Evolutionary conservation across 2,329 filamentous ascomycete genomes (phyloP).

Genomic region (Colletotrichum sp.): DNA sequence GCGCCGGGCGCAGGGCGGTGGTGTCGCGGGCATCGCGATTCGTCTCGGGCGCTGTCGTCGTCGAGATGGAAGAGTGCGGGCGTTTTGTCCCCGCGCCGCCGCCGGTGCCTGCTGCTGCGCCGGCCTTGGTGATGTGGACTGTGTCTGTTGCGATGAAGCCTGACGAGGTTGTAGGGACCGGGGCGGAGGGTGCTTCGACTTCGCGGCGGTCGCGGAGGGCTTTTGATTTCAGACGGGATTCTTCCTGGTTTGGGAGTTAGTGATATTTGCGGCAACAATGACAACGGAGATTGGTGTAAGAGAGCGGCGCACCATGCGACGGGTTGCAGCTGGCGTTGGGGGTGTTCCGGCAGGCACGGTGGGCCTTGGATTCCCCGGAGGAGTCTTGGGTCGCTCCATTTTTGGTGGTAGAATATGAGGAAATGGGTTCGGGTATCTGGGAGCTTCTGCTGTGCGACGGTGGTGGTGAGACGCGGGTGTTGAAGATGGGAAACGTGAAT

Average conservation of each 20-base stretch:
- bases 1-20: conserved; percentile 71
- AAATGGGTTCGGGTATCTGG: no score
- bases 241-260: conserved; percentile 64
- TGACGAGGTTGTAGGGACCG: conserved; percentile 58
- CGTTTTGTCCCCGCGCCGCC: conserved; percentile 61
- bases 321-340: conserved; percentile 58
- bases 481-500: not conserved
- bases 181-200: conserved; percentile 56
- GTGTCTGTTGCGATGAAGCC: conserved; percentile 75
- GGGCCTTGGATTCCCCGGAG: conserved; percentile 40
- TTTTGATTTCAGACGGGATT: conserved; percentile 87
- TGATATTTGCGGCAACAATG: not conserved
- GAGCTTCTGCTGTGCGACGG: not conserved
- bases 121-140: conserved; percentile 56
- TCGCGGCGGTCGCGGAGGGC: conserved; percentile 78
- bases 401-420: not conserved
- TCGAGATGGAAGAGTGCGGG: conserved; percentile 66
- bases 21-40: conserved; percentile 71
- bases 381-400: conserved; percentile 56
- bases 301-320: conserved; percentile 55
- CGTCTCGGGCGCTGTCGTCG: conserved; percentile 50
- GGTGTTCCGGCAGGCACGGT: conserved; percentile 42
- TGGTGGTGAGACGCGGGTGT: not conserved
- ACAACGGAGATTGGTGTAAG: not conserved
- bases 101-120: conserved; percentile 44